Evolutionary conservation across 106 monocot species (phyloP).

Genomic region (Dioscorea dumetorum): DNA sequence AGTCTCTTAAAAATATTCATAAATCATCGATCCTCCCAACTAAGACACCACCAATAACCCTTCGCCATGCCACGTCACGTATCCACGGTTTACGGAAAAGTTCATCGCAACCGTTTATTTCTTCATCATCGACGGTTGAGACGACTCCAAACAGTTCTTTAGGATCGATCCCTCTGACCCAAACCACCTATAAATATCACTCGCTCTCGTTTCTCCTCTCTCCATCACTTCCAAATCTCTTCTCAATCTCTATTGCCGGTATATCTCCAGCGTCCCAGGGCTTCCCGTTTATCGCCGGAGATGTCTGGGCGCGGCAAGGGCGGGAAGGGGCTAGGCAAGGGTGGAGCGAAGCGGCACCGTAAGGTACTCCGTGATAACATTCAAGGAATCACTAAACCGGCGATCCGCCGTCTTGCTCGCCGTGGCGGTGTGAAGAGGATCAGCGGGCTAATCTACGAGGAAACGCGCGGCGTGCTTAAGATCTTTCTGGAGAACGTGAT

Average conservation of each 20-base stretch:
- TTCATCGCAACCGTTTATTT: too few species aligned
- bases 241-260: not conserved
- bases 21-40: too few species aligned
- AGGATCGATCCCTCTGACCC: not conserved
- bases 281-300: not conserved
- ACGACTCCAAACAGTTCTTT: too few species aligned
- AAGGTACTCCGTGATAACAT: constrained; percentile 92
- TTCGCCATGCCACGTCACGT: too few species aligned
- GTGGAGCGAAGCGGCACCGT: constrained; percentile 78
- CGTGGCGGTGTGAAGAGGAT: constrained; percentile 91
- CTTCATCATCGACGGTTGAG: too few species aligned
- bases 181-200: not conserved
- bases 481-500: constrained; percentile 97
- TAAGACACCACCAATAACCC: too few species aligned
- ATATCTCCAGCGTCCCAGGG: not conserved
- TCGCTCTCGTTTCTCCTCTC: not conserved
- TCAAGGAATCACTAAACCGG: constrained; percentile 94
- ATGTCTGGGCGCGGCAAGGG: constrained; percentile 61
- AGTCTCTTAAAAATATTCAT: too few species aligned
- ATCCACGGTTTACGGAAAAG: too few species aligned
- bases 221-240: not conserved
- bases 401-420: constrained; percentile 71
- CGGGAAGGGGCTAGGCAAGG: constrained; percentile 64
- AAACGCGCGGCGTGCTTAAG: constrained; percentile 88
- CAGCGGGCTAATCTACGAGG: constrained; percentile 91